Evolutionary conservation across 768 basidiomycete genomes (phyloP), one percentile per base, ranked within the genome.

Genomic region (Russula earlei): DNA sequence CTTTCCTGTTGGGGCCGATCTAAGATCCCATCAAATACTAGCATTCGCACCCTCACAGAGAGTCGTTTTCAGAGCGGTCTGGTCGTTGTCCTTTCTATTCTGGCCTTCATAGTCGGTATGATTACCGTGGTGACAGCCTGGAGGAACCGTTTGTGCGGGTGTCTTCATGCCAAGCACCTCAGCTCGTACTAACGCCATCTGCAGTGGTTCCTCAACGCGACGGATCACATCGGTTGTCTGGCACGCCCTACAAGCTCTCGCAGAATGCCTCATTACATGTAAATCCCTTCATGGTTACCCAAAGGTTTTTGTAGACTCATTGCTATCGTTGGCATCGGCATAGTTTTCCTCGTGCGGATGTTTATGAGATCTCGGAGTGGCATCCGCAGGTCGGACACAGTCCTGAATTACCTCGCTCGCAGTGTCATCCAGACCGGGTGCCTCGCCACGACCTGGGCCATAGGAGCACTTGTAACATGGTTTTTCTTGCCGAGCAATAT

Each of bases 321-420:
- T 44, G n/a, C 3, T 15, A n/a, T n/a, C n/a, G n/a, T n/a, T n/a
- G n/a, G n/a, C n/a, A 19, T 8, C 22, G 2, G 10, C 24, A 6
- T 20, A 53, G 52, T 37, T 37, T 34, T 45, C 14, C 52, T 53
- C 12, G 6, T 7, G 12, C 52, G 52, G 1, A 43, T 19, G 22
- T 43, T 53, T 37, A n/a, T 53, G n/a, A 45, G 37, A 19, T 12
- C 52, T 15, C 52, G 52, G 2, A 53, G 52, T 7, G 52, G 52
- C 3, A 4, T 45, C 4, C 11, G 8, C 24, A 17, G 12, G 12
- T 45, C 52, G 11, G 43, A 53, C 52, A 9, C 1, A 27, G 2
- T 53, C 27, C n/a, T 53, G 25, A 29, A 10, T 5, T 15, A 29
- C 19, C 43, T 53, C 9, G 14, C 20, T 29, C 52, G 52, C 12